These are phyloP conservation scores for Gynandropsis gynandra DNA, from an alignment of 345 rosid genomes.

Conservation along the genomic window DNA sequence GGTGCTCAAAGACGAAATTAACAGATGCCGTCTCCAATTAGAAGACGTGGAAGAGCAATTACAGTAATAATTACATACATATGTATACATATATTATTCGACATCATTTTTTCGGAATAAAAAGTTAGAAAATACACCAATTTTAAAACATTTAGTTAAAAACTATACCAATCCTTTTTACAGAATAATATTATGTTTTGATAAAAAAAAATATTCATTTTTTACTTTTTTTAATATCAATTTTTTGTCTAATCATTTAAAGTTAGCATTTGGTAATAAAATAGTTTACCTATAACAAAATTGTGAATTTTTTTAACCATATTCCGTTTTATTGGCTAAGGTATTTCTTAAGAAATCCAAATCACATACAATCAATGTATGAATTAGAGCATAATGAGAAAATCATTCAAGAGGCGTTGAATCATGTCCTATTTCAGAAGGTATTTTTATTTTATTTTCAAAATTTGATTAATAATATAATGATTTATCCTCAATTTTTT, in stretches of 20 bases:
- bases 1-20: conserved; percentile 8
- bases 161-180: too few species aligned
- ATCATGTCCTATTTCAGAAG: conserved; percentile 14
- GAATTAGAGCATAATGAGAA: conserved; percentile 1
- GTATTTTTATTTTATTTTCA: conserved; percentile 1
- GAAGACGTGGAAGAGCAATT: conserved; percentile 9
- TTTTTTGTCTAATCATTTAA: background rate
- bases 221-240: background rate
- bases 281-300: too few species aligned
- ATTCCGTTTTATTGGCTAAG: too few species aligned
- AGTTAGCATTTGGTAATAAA: too few species aligned
- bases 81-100: background rate
- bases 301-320: too few species aligned
- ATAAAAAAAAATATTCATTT: background rate
- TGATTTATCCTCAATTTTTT: background rate
- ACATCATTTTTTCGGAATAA: too few species aligned
- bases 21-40: background rate
- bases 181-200: too few species aligned
- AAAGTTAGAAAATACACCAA: too few species aligned
- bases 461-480: background rate
- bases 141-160: too few species aligned
- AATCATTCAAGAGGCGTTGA: background rate
- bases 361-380: background rate
- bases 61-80: conserved; percentile 8
- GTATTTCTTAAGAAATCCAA: conserved; percentile 9